phyloP scores from a whole-genome alignment of 768 basidiomycete genomes.

The Suillus cothurnatus region DNA sequence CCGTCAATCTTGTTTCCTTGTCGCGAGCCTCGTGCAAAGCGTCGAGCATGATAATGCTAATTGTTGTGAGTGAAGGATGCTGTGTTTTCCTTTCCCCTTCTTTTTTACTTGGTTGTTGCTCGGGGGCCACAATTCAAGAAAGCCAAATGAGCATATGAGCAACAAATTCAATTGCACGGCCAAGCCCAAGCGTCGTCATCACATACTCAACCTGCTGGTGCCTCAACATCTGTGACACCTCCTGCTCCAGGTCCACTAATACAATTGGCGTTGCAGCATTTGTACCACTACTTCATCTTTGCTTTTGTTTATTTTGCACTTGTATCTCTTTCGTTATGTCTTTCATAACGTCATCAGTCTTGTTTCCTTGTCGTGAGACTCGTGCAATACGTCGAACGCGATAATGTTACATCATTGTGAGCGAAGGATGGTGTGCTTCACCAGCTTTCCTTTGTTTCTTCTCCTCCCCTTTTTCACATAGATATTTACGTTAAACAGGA shows the following conservation, averaged over 20 bases:
- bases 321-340: not conserved
- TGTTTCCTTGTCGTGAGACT: not conserved
- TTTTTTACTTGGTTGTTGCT: too few species aligned
- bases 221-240: too few species aligned
- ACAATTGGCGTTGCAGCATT: not conserved
- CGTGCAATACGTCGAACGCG: not conserved
- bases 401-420: not conserved
- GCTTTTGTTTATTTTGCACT: not conserved
- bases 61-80: not conserved
- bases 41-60: not conserved
- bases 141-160: too few species aligned
- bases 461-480: not conserved
- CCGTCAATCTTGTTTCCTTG: not conserved
- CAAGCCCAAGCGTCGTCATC: too few species aligned
- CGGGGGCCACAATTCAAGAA: too few species aligned
- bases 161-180: too few species aligned
- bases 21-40: not conserved
- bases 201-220: too few species aligned
- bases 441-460: conserved; percentile 6
- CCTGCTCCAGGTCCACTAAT: not conserved
- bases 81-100: too few species aligned
- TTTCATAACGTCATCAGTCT: not conserved
- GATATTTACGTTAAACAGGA: too few species aligned
- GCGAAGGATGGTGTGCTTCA: not conserved
- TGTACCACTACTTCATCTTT: not conserved